Evolutionary conservation across 2,329 filamentous ascomycete species (phyloP), one percentile per base, ranked within the genome.

Genomic region (Monosporascus sp.): DNA sequence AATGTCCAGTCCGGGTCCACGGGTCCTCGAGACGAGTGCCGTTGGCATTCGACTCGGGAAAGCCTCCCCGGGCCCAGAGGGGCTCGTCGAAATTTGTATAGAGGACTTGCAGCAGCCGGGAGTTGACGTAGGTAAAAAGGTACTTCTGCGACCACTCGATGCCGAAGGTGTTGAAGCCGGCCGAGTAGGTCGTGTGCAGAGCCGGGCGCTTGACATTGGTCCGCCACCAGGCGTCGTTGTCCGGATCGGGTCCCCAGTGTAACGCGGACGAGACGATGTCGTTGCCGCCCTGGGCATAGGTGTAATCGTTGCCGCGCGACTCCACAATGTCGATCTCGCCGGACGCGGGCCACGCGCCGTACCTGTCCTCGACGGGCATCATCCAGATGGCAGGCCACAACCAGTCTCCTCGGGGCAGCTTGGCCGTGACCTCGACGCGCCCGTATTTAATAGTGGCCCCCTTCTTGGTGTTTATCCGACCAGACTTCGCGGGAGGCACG

Each of bases 381-480:
- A 95, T 89, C 88, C 88, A 92, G 63, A 95, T 93, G n/a, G 89
- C 89, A 2, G 90, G 90, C 90, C 90, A 94, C 11, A 95, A 78
- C 90, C 90, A 94, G 72, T 94, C 89, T 51, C 90, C 90, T 47
- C 75, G 70, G 5, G 90, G 89, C 27, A 94, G 73, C 70, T 86
- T 86, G 25, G 90, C 90, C 1, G 80, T 84, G 5, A 95, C 89
- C 67, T 95, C 88, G 50, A 95, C 80, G 44, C 88, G 87, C 47
- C 90, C 90, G 66, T 89, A 95, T 70, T 84, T 89, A 75, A 95
- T 89, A 17, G 73, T 79, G 6, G 83, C 83, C 17, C 85, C 82
- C 44, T 81, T 81, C 65, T 82, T 87, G 52, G 88, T 92, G 72
- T 85, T 87, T 72, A 95, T 83, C 55, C 90, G 87, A 6, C 83